A percentile compares a stretch with the other conserved stretches of the same genome.
Conservation (phyloP, 805 yeast genomes). For the Maudiozyma pseudohumilis region DNA sequence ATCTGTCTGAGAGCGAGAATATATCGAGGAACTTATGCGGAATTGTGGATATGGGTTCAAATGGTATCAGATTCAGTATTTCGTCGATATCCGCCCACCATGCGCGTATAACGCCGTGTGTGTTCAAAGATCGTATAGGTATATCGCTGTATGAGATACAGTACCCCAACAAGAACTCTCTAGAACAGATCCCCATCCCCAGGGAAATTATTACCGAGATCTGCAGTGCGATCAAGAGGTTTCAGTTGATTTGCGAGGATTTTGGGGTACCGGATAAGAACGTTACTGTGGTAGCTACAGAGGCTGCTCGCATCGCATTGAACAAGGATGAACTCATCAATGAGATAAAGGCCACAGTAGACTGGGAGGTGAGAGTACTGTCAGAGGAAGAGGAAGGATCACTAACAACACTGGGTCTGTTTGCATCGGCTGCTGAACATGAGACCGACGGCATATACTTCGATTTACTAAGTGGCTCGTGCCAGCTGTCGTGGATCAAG, state of each 20-base stretch:
- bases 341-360: constrained; percentile 44
- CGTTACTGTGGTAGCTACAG: constrained; percentile 63
- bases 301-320: constrained; percentile 61
- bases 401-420: constrained; percentile 63
- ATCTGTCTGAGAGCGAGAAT: constrained; percentile 37
- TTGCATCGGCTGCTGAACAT: constrained; percentile 47
- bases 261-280: constrained; percentile 57
- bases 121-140: constrained; percentile 64
- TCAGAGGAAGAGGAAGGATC: constrained; percentile 57
- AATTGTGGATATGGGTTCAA: constrained; percentile 69
- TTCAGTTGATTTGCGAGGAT: constrained; percentile 59
- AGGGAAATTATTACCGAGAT: constrained; percentile 48
- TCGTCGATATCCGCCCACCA: constrained; percentile 59
- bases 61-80: constrained; percentile 63
- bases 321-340: constrained; percentile 50
- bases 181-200: constrained; percentile 41
- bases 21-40: constrained; percentile 51
- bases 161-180: constrained; percentile 29
- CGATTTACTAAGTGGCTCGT: constrained; percentile 67
- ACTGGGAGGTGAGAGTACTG: constrained; percentile 55
- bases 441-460: constrained; percentile 56
- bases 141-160: constrained; percentile 60
- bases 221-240: constrained; percentile 53
- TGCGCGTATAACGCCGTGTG: constrained; percentile 69
- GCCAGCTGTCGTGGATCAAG: constrained; percentile 61